These are phyloP conservation scores for Alternaria brassicicola DNA, from an alignment of 2,329 filamentous ascomycete genomes.

Conservation along the genomic window DNA sequence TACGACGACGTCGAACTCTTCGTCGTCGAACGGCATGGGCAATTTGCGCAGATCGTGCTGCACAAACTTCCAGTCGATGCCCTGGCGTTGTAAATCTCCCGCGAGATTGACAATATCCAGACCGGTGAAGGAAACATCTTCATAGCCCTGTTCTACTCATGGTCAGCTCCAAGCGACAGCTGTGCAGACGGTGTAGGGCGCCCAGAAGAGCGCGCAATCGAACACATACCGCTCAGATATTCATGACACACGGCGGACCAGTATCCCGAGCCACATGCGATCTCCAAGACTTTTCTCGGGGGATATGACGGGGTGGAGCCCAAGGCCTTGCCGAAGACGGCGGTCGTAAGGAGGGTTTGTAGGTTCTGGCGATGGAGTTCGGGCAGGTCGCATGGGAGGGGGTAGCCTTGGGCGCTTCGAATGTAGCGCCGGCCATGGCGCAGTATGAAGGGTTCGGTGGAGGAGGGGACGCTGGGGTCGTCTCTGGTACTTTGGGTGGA, in stretches of 20 bases:
- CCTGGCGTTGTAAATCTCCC: conserved; percentile 67
- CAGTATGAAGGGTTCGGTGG: conserved; percentile 62
- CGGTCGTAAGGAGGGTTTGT: conserved; percentile 78
- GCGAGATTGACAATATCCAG: conserved; percentile 80
- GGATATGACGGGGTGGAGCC: conserved; percentile 69
- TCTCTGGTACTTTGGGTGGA: conserved; percentile 45
- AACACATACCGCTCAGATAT: conserved; percentile 65
- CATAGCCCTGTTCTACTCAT: conserved; percentile 60
- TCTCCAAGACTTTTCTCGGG: conserved; percentile 75
- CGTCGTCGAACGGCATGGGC: conserved; percentile 78
- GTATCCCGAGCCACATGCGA: conserved; percentile 86
- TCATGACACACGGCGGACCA: conserved; percentile 90
- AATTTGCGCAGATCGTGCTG: conserved; percentile 80
- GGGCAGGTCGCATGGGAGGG: conserved; percentile 84
- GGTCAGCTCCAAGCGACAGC: conserved; percentile 1
- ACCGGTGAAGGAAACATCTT: conserved; percentile 77
- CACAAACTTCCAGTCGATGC: conserved; percentile 87
- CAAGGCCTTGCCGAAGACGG: conserved; percentile 80
- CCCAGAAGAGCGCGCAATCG: background rate
- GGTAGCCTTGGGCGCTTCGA: conserved; percentile 74
- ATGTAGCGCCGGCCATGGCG: conserved; percentile 85
- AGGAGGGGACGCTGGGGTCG: conserved; percentile 22
- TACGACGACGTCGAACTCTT: conserved; percentile 86
- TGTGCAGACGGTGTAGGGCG: background rate
- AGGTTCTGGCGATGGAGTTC: conserved; percentile 89